phyloP scores from a whole-genome alignment of 2,329 filamentous ascomycete species.

The Celoporthe dispersa region DNA sequence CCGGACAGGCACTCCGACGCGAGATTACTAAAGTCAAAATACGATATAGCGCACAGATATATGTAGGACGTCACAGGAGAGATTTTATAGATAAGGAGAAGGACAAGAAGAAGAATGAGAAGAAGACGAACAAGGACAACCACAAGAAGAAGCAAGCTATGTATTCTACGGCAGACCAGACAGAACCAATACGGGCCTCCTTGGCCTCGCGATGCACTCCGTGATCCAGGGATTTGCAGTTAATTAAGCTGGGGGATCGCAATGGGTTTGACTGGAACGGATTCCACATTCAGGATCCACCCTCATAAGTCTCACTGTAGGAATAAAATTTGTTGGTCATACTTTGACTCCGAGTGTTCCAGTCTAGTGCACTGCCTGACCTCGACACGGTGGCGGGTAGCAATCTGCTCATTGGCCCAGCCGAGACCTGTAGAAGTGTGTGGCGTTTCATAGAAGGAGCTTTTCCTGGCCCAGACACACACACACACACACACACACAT shows the following conservation, averaged over 20 bases:
- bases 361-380: not conserved
- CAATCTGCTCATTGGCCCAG: conserved; percentile 15
- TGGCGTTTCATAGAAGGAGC: conserved; percentile 25
- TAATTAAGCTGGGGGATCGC: conserved; percentile 2
- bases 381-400: conserved; percentile 15
- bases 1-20: not conserved
- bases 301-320: conserved; percentile 22
- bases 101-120: not conserved
- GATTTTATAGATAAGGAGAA: not conserved
- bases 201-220: not conserved
- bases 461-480: conserved; percentile 9
- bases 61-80: not conserved
- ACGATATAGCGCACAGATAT: not conserved
- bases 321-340: conserved; percentile 27
- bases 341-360: conserved; percentile 8
- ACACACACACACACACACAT: not conserved
- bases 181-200: not conserved
- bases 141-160: not conserved
- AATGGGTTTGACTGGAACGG: not conserved
- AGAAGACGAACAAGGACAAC: no score
- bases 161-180: not conserved
- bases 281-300: conserved; percentile 28
- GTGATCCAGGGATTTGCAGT: conserved; percentile 17
- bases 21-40: not conserved
- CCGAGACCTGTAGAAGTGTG: conserved; percentile 20